Conservation (phyloP, 2,329 filamentous ascomycete genomes). For the Amphichorda felina region DNA sequence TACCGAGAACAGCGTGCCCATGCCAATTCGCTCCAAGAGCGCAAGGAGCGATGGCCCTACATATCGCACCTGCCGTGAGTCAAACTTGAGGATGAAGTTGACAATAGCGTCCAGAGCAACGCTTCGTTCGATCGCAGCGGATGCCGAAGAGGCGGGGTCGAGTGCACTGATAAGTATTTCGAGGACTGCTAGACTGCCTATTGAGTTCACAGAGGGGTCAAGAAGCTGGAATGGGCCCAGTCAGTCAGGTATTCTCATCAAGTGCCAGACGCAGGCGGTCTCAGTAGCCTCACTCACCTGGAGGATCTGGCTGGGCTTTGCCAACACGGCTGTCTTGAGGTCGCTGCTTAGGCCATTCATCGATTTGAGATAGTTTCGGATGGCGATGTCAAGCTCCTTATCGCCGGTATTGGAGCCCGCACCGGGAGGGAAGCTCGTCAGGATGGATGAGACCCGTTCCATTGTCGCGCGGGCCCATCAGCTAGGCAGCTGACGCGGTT, state of each 20-base stretch:
- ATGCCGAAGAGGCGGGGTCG: constrained; percentile 10
- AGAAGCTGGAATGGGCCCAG: constrained; percentile 22
- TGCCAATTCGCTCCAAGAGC: constrained; percentile 28
- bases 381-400: constrained; percentile 24
- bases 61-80: constrained; percentile 40
- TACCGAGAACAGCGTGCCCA: constrained; percentile 30
- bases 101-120: constrained; percentile 27
- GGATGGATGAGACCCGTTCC: constrained; percentile 15
- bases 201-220: constrained; percentile 34
- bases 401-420: constrained; percentile 10
- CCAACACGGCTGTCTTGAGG: constrained; percentile 14
- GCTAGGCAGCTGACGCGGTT: neutral
- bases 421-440: constrained; percentile 29
- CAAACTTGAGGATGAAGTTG: constrained; percentile 34
- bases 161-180: constrained; percentile 18
- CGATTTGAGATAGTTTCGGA: constrained; percentile 22
- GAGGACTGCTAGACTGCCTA: constrained; percentile 38
- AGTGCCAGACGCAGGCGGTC: too few species aligned
- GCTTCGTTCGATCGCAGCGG: constrained; percentile 13
- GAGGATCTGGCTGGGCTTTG: constrained; percentile 25
- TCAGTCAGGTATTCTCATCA: neutral
- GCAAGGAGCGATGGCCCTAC: constrained; percentile 28
- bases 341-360: constrained; percentile 24
- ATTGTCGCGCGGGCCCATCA: constrained; percentile 9
- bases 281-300: constrained; percentile 24